Base-by-base conservation (phyloP, 2,329 filamentous ascomycete genomes). In the Hypoxylon sp. region DNA sequence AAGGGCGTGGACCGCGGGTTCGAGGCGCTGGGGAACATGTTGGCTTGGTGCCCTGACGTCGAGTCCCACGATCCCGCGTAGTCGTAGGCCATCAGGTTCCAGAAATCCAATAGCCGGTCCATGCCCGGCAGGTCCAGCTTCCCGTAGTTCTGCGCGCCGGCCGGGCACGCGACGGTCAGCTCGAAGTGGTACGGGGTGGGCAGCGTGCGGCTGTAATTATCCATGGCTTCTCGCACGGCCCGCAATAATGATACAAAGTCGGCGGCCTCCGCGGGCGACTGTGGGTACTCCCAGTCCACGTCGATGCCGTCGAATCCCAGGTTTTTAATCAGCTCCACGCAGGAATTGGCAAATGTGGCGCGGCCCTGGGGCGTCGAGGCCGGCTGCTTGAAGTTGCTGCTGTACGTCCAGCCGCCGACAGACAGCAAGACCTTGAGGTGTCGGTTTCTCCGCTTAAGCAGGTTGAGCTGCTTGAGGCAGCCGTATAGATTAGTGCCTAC, bases 381-480 rank as follows among this genome's bases (percentile, higher is more conserved):
- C 0, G 94, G 92, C 29, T 81, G 82, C n/a, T 88, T 86, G 80
- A 98, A 97, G 82, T 97, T 96, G 79, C 87, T 83, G 70, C 91
- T 93, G 80, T 97, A 97, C 0, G 94, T 97, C 94, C 94, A 98
- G 55, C 95, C 95, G 68, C 94, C 94, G 68, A 98, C 93, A 59
- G 91, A 94, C 3, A 98, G 87, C 11, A 98, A 85, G 3, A 96
- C 84, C 80, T 97, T 97, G 68, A 98, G 85, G 73, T 94, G 90
- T 52, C 94, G 91, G 80, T 97, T 92, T 68, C 86, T 84, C 71
- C 89, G 88, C 83, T 98, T 98, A 50, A 94, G 87, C 1, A 97
- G 84, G 78, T 92, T 93, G 37, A 97, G 87, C 81, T 97, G 94
- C 83, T 97, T 97, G 70, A 96, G 80, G 78, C 92, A 95, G 56